Evolutionary conservation across 768 basidiomycete species (phyloP).

Genomic region (Agrocybe pediades): DNA sequence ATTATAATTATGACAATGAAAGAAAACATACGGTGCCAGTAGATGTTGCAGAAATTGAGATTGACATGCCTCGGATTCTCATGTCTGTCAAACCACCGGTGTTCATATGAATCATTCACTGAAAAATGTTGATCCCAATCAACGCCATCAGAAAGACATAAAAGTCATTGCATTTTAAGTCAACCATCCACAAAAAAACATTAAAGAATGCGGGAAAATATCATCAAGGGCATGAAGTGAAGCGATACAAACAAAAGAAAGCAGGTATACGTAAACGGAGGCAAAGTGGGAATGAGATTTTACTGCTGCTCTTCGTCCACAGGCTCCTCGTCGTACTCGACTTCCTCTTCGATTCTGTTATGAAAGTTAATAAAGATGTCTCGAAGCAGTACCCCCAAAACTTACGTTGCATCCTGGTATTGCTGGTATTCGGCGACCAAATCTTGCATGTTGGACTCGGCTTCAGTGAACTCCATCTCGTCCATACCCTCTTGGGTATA

Average conservation of each 20-base stretch:
- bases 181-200: conserved; percentile 32
- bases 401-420: conserved; percentile 92
- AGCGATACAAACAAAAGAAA: conserved; percentile 6
- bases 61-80: conserved; percentile 1
- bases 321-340: conserved; percentile 84
- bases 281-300: conserved; percentile 8
- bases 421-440: conserved; percentile 97
- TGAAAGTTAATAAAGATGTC: conserved; percentile 1
- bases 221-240: conserved; percentile 35
- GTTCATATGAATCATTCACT: not conserved
- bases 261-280: conserved; percentile 14
- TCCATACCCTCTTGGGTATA: conserved; percentile 99
- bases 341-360: conserved; percentile 80
- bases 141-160: not conserved
- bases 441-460: conserved; percentile 99
- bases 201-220: conserved; percentile 24
- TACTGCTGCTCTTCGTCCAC: conserved; percentile 60
- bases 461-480: conserved; percentile 99
- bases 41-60: not conserved
- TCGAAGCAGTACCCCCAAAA: conserved; percentile 16
- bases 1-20: not conserved
- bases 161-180: conserved; percentile 29
- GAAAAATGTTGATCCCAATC: not conserved
- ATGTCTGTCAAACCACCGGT: not conserved
- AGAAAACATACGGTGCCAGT: not conserved